A percentile compares a stretch with the other conserved stretches of the same genome.
These are phyloP conservation scores for Xylaria nigripes DNA, from an alignment of 495 filamentous ascomycete species.

Conservation along the genomic window DNA sequence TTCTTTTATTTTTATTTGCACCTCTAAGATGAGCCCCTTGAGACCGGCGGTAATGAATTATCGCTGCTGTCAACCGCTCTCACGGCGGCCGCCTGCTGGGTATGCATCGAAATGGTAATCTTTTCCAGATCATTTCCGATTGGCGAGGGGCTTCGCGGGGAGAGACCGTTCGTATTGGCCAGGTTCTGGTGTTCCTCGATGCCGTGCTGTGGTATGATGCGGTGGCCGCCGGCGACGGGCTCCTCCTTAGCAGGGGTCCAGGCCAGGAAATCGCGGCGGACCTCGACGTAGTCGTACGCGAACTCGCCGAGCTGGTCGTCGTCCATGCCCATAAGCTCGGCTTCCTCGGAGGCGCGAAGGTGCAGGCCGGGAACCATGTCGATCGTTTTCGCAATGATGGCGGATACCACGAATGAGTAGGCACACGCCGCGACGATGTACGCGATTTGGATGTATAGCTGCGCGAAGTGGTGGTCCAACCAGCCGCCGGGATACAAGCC, in stretches of 20 bases:
- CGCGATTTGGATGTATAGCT: slow-evolving; percentile 86
- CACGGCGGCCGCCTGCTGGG: slow-evolving; percentile 10
- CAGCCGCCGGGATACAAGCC: slow-evolving; percentile 66
- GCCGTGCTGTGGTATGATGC: slow-evolving; percentile 67
- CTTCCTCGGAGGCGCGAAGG: slow-evolving; percentile 86
- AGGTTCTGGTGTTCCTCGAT: slow-evolving; percentile 71
- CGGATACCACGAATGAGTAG: slow-evolving; percentile 80
- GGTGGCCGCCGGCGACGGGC: slow-evolving; percentile 53
- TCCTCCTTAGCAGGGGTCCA: slow-evolving; percentile 88
- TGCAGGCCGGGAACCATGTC: slow-evolving; percentile 84
- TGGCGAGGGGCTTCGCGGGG: slow-evolving; percentile 1
- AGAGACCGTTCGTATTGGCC: slow-evolving; percentile 30
- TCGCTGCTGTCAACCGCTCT: neutral
- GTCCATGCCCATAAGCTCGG: slow-evolving; percentile 97
- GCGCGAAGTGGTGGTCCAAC: slow-evolving; percentile 79
- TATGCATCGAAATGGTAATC: slow-evolving; percentile 14
- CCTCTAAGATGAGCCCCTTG: neutral
- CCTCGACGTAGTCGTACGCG: slow-evolving; percentile 98
- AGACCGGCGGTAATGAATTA: neutral
- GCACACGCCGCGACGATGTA: slow-evolving; percentile 68
- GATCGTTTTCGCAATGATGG: slow-evolving; percentile 73
- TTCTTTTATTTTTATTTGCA: neutral
- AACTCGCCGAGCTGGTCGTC: slow-evolving; percentile 99
- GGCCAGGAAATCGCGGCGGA: slow-evolving; percentile 91
- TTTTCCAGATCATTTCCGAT: slow-evolving; percentile 21